Conservation (phyloP, 345 rosid genomes). For the Combretum micranthum region DNA sequence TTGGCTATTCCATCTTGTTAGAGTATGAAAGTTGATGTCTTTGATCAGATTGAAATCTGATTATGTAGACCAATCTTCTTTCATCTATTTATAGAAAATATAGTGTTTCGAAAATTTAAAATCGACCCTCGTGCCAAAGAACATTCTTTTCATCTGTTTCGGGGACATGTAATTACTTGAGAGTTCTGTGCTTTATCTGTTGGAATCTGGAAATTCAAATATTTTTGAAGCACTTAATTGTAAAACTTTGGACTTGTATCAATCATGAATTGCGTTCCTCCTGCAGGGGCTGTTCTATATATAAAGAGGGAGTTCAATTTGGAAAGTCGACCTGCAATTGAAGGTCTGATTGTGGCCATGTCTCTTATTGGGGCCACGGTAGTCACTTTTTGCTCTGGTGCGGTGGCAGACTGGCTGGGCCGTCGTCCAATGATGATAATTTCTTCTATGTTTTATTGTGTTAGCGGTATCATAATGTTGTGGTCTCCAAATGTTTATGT, state of each 20-base stretch:
- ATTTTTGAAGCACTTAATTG: neutral
- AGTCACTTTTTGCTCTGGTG: constrained; percentile 19
- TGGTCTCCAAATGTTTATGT: constrained; percentile 17
- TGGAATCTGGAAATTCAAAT: neutral
- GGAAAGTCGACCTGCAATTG: constrained; percentile 13
- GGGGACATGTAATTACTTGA: too few species aligned
- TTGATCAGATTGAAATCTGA: too few species aligned
- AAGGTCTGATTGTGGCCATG: constrained; percentile 20
- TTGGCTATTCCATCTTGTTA: too few species aligned
- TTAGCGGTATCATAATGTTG: constrained; percentile 15
- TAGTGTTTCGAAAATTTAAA: too few species aligned
- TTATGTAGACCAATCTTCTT: too few species aligned
- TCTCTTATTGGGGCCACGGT: constrained; percentile 18
- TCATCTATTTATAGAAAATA: too few species aligned
- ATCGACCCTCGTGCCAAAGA: too few species aligned
- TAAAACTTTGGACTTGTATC: neutral
- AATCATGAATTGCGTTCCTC: neutral
- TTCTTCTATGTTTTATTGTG: constrained; percentile 15
- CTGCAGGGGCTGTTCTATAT: constrained; percentile 17
- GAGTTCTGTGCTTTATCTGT: neutral
- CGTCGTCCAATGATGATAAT: constrained; percentile 18
- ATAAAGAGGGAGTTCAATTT: constrained; percentile 20
- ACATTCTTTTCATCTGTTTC: neutral
- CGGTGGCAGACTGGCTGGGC: constrained; percentile 14
- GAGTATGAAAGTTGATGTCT: too few species aligned